These are phyloP conservation scores for Trypanosoma cruzi DNA, from an alignment of 208 protist genomes.

Conservation along the genomic window DNA sequence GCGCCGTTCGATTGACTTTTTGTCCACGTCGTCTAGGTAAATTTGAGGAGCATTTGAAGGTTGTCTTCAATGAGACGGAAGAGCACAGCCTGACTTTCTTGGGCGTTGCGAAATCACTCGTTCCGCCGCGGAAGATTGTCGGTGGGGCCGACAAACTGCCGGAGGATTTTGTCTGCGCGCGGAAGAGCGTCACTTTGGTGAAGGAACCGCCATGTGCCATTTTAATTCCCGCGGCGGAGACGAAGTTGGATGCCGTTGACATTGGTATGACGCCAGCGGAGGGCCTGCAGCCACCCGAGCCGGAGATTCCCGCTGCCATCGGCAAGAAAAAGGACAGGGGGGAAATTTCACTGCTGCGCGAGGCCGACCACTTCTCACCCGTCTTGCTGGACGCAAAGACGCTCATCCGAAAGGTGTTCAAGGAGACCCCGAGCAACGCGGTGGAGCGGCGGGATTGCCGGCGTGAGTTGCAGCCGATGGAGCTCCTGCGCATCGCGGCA, in stretches of 20 bases:
- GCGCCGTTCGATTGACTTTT: slow-evolving; percentile 75
- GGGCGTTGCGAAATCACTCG: slow-evolving; percentile 47
- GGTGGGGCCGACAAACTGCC: slow-evolving; percentile 53
- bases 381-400: slow-evolving; percentile 75
- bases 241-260: slow-evolving; percentile 48
- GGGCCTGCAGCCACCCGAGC: slow-evolving; percentile 68
- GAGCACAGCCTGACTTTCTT: slow-evolving; percentile 48
- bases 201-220: slow-evolving; percentile 1
- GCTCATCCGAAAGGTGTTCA: slow-evolving; percentile 86
- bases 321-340: slow-evolving; percentile 25
- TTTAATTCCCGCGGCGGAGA: not conserved
- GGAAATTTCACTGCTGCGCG: slow-evolving; percentile 18
- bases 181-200: slow-evolving; percentile 13
- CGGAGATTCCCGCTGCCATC: slow-evolving; percentile 21
- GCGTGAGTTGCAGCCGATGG: slow-evolving; percentile 83
- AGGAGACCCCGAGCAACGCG: slow-evolving; percentile 65
- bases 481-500: slow-evolving; percentile 76
- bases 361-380: slow-evolving; percentile 47
- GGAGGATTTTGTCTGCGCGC: slow-evolving; percentile 55
- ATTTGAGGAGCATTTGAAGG: slow-evolving; percentile 58
- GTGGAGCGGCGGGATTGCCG: slow-evolving; percentile 93
- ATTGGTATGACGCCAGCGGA: slow-evolving; percentile 87
- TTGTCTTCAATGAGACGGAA: slow-evolving; percentile 80
- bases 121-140: slow-evolving; percentile 20
- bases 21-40: slow-evolving; percentile 77